phyloP scores from a whole-genome alignment of 148 eudicot genomes.

The Fallopia convolvulus region DNA sequence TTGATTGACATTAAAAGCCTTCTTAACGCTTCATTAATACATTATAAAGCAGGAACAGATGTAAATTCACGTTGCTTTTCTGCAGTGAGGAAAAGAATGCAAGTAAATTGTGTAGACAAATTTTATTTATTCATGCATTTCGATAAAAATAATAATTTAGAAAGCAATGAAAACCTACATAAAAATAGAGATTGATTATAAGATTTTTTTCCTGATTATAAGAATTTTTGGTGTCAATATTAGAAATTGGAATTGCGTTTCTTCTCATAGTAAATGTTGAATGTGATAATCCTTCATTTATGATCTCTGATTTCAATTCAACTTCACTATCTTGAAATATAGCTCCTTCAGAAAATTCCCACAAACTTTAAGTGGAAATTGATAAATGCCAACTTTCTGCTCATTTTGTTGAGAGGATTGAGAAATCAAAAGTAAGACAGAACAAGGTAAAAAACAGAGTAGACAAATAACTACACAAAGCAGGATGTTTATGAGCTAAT shows the following conservation, averaged over 20 bases:
- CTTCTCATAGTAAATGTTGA: neutral
- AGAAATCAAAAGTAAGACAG: neutral
- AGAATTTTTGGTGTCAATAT: neutral
- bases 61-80: neutral
- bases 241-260: neutral
- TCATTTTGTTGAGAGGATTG: neutral
- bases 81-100: neutral
- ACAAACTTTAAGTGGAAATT: neutral
- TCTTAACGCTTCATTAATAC: neutral
- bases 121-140: neutral
- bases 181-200: neutral
- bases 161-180: neutral
- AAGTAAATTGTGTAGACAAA: neutral
- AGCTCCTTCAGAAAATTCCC: neutral
- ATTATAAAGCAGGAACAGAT: neutral
- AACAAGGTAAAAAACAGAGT: neutral
- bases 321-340: neutral
- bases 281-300: neutral
- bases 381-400: neutral
- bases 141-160: neutral
- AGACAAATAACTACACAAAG: neutral
- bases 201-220: neutral
- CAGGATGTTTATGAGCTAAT: neutral
- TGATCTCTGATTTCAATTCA: neutral
- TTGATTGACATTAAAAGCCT: neutral